A percentile compares a stretch with the other conserved stretches of the same genome.
Conservation (phyloP, 208 protist genomes). For the Endotrypanum monterogeii region DNA sequence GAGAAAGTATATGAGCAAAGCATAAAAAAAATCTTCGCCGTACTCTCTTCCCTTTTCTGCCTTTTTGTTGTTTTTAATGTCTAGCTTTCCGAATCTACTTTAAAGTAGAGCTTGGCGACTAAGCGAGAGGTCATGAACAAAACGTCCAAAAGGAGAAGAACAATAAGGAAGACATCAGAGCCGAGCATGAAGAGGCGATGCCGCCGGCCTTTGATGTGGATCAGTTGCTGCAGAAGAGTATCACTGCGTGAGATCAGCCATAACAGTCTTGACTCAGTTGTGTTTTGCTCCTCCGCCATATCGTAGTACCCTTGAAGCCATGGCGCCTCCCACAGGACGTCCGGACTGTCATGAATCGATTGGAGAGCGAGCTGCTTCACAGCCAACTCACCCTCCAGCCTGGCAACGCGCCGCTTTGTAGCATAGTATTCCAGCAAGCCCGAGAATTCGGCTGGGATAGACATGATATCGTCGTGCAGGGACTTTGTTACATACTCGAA, state of each 20-base stretch:
- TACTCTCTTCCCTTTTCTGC: too few species aligned
- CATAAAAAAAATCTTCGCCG: too few species aligned
- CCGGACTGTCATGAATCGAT: conserved; percentile 56
- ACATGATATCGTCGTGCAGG: conserved; percentile 54
- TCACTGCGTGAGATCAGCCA: conserved; percentile 71
- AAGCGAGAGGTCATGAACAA: conserved; percentile 57
- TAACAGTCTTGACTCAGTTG: conserved; percentile 46
- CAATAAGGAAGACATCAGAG: conserved; percentile 76
- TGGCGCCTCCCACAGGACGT: conserved; percentile 77
- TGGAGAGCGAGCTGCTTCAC: conserved; percentile 56
- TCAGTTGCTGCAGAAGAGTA: conserved; percentile 66
- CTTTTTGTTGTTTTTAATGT: too few species aligned
- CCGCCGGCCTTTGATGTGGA: conserved; percentile 56
- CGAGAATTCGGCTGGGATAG: conserved; percentile 53
- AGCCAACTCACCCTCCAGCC: conserved; percentile 61
- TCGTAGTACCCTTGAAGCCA: conserved; percentile 70
- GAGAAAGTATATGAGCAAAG: too few species aligned
- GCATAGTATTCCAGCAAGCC: conserved; percentile 75
- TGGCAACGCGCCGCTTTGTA: conserved; percentile 42
- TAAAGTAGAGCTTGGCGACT: conserved; percentile 65
- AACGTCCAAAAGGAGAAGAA: conserved; percentile 65
- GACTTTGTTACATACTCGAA: conserved; percentile 65
- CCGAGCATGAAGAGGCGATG: conserved; percentile 76
- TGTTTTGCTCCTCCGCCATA: conserved; percentile 57
- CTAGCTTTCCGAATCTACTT: conserved; percentile 9